Base-by-base conservation (phyloP, 129 eudicot species). In the Daucus carota region DNA sequence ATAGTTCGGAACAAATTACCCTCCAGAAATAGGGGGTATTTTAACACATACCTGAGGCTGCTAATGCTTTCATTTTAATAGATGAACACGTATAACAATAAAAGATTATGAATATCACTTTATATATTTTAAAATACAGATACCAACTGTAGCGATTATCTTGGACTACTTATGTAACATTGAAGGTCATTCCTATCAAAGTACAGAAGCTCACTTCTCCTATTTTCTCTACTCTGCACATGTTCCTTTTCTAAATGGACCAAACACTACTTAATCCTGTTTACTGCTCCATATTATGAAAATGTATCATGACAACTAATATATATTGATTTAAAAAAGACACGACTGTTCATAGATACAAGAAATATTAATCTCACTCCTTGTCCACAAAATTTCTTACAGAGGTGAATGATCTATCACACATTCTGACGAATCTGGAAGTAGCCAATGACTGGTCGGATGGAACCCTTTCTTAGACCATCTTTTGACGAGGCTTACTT, bases 391-490 rank as follows among this genome's bases (percentile, higher is more conserved):
- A 79, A 82, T 77, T 79, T 73, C 82, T 80, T 80, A 82, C 74
- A 75, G 57, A 47, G 71, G 75, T 28, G 87, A 85, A 33, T 71
- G 77, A 73, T 87, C 84, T 85, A 83, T 89, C 43, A 89, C 85
- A 72, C 90, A 89, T 70, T 83, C 79, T 57, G 36, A 46, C 6
- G 84, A 28, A 32, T 80, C 82, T 3, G 82, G 71, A 72, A 81
- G 83, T 43, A 90, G 88, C 76, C 80, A 74, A 80, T 87, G 88
- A 57, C 42, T 84, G 66, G 82, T 72, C 17, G 90, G 86, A 77
- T 84, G 84, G 80, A 84, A 62, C 17, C 95, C 95, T 79, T 80
- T 80, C 62, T 67, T 82, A 32, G 66, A 82, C 96, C 96, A 92
- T 62, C 84, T 70, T 22, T 76, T 82, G 12, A 89, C 92, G 59